Base-by-base conservation (phyloP, 2,329 filamentous ascomycete genomes). In the Lasiodiplodia citricola region DNA sequence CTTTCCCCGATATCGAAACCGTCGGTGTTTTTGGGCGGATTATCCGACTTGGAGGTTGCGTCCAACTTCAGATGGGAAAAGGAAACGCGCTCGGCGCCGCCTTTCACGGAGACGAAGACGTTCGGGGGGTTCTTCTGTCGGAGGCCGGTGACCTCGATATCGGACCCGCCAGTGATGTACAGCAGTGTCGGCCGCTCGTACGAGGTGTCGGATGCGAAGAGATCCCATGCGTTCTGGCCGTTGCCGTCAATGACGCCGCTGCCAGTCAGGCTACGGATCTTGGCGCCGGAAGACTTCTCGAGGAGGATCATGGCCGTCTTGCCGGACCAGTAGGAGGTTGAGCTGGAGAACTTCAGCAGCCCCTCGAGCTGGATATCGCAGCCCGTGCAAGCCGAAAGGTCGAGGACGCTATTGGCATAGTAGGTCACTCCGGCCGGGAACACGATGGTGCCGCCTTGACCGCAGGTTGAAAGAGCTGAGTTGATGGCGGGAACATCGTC, bases 321-420 rank as follows among this genome's bases (percentile, higher is more conserved):
- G 18, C 79, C 80, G 28, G 78, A 74, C 84, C 83, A 85, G 69
- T 81, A 82, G 38, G 76, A 72, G 7, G 80, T 79, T 57, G 82
- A 74, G 2, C 77, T 74, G 1, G 79, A 76, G 4, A 80, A 79
- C 66, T 80, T 80, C 4, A 85, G 71, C 0, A 78, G 75, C 0
- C 83, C 84, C 68, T 86, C 82, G 6, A 85, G 74, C 69, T 84
- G 80, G 58, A 85, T 76, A 54, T 81, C 81, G 70, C 84, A 86
- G n/a, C 75, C 76, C 4, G 70, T 71, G 72, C 83, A 85, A 2
- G 79, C 80, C 23, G 55, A 74, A 47, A 85, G 81, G 55, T 80
- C 76, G 11, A 85, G 73, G 0, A 78, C 77, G n/a, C 80, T 81
- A 68, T 80, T 80, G 35, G 85, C 74, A 68, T 78, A 78, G 73